A percentile compares a stretch with the other conserved stretches of the same genome.
phyloP scores from a whole-genome alignment of 2,329 filamentous ascomycete genomes.

The Monilinia fructicola region DNA sequence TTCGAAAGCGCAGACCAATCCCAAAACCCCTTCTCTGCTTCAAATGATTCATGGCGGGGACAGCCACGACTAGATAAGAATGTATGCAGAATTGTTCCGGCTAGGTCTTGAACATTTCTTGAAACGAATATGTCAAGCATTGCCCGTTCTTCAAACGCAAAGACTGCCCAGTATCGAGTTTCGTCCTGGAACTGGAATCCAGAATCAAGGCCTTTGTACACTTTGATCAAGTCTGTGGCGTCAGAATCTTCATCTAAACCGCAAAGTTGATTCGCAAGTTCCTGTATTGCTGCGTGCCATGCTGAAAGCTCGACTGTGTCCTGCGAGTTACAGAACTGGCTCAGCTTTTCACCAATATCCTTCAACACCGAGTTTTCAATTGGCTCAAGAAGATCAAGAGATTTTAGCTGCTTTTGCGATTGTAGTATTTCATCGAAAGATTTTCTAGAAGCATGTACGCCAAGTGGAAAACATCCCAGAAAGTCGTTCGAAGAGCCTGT shows the following conservation, averaged over 20 bases:
- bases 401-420: conserved; percentile 42
- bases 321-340: conserved; percentile 25
- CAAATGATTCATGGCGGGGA: conserved; percentile 40
- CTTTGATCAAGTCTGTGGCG: conserved; percentile 39
- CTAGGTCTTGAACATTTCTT: conserved; percentile 39
- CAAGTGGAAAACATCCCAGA: conserved; percentile 50
- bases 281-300: conserved; percentile 30
- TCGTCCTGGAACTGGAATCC: conserved; percentile 42
- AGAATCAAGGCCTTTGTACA: conserved; percentile 43
- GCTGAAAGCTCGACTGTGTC: conserved; percentile 31
- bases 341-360: conserved; percentile 14
- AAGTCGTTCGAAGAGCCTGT: conserved; percentile 43
- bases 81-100: conserved; percentile 42
- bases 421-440: conserved; percentile 48
- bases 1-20: conserved; percentile 40
- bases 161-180: conserved; percentile 43
- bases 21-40: conserved; percentile 43
- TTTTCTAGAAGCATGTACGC: conserved; percentile 44
- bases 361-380: conserved; percentile 17
- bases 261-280: conserved; percentile 28
- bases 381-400: conserved; percentile 22
- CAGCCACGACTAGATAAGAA: conserved; percentile 44
- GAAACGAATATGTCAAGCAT: conserved; percentile 43
- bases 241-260: conserved; percentile 17
- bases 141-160: conserved; percentile 29